These are phyloP conservation scores for Agroathelia rolfsii DNA, from an alignment of 1,284 basidiomycete genomes.

Conservation along the genomic window DNA sequence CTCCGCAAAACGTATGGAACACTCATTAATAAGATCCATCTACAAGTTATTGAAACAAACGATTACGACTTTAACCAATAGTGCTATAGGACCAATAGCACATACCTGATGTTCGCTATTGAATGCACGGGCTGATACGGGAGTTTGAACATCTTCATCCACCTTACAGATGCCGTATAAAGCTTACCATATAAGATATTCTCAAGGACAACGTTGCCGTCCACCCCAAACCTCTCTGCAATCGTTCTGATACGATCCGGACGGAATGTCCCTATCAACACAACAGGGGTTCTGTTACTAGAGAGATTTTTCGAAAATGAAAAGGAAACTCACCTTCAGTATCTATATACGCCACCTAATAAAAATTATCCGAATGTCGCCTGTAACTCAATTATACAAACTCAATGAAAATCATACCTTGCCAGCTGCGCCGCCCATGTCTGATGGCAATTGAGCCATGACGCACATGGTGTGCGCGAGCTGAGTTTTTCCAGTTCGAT, in stretches of 20 bases:
- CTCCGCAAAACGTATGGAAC: slow-evolving; percentile 73
- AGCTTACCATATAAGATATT: slow-evolving; percentile 71
- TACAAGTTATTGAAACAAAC: slow-evolving; percentile 21
- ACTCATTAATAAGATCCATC: slow-evolving; percentile 85
- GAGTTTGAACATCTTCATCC: slow-evolving; percentile 1
- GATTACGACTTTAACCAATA: slow-evolving; percentile 6
- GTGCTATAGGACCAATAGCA: neutral
- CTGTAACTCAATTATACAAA: slow-evolving; percentile 8
- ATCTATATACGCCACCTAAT: slow-evolving; percentile 84
- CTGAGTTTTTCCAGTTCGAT: slow-evolving; percentile 84
- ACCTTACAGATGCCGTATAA: slow-evolving; percentile 1
- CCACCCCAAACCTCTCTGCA: slow-evolving; percentile 85
- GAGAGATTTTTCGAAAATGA: neutral
- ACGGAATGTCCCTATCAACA: slow-evolving; percentile 70
- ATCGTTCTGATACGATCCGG: slow-evolving; percentile 85
- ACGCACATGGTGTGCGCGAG: slow-evolving; percentile 90
- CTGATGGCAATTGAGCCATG: slow-evolving; percentile 76
- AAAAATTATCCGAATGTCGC: slow-evolving; percentile 1
- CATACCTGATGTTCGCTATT: slow-evolving; percentile 80
- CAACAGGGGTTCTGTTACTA: slow-evolving; percentile 1
- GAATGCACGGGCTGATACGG: slow-evolving; percentile 62
- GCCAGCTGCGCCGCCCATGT: slow-evolving; percentile 83
- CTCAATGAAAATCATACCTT: slow-evolving; percentile 40
- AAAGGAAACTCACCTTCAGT: slow-evolving; percentile 55
- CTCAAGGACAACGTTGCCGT: slow-evolving; percentile 78